phyloP scores from a whole-genome alignment of 2,329 filamentous ascomycete genomes.

The Boeremia exigua region DNA sequence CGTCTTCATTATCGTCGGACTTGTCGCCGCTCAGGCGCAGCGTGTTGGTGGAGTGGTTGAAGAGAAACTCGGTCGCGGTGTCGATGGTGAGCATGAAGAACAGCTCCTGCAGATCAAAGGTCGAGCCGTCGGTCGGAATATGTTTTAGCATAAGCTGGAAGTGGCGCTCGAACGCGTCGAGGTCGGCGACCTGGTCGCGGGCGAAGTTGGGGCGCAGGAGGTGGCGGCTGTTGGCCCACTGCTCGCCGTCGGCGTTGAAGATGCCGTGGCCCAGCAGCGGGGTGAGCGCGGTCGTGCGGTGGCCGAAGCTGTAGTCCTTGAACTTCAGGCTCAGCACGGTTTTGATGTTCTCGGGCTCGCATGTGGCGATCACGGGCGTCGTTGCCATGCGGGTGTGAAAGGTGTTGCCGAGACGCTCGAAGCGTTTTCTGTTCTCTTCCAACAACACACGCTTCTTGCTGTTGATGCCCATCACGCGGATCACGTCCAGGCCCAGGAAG shows the following conservation, averaged over 20 bases:
- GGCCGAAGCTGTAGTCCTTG: conserved; percentile 54
- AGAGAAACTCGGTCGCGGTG: conserved; percentile 58
- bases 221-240: conserved; percentile 50
- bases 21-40: conserved; percentile 41
- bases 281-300: conserved; percentile 43
- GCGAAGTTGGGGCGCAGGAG: conserved; percentile 62
- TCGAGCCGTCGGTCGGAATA: conserved; percentile 61
- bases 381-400: conserved; percentile 49
- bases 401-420: conserved; percentile 44
- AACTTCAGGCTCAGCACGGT: conserved; percentile 53
- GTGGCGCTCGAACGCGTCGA: conserved; percentile 66
- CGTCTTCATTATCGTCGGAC: conserved; percentile 41
- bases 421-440: conserved; percentile 31
- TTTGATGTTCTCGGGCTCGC: conserved; percentile 58
- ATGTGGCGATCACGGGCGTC: conserved; percentile 47
- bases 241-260: conserved; percentile 56
- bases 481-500: conserved; percentile 60
- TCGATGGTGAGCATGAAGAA: conserved; percentile 60
- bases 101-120: conserved; percentile 48
- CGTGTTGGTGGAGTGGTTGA: conserved; percentile 52
- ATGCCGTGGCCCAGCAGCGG: conserved; percentile 54
- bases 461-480: conserved; percentile 50
- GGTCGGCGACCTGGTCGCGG: conserved; percentile 59
- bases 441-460: conserved; percentile 38
- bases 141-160: conserved; percentile 63